Evolutionary conservation across 1,284 basidiomycete genomes (phyloP), one percentile per base, ranked within the genome.

Genomic region (Cryptococcus floricola): DNA sequence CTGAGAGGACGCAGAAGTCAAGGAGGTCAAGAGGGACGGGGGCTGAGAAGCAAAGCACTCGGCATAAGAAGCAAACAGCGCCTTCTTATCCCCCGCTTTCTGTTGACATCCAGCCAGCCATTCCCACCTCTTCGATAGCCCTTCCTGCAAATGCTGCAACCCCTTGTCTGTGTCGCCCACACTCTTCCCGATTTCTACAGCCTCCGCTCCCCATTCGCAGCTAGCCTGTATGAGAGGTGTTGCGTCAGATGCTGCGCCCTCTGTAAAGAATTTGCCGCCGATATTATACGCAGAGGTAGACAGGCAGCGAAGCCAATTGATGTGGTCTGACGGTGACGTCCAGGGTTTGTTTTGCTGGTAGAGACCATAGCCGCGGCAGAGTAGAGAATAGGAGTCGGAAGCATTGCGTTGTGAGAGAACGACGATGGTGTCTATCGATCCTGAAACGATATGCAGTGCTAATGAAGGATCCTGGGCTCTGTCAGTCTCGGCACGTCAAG

Each of bases 71-170:
- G 59, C 41, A 23, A 61, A 55, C 18, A 64, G 59, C 48, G 69
- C 66, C 43, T 53, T 52, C 43, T 56, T 67, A 65, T 91, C 85
- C 0, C 84, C 85, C 43, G 83, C 84, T 71, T 87, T 90, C 41
- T 81, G 80, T 67, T 84, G 84, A 68, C 87, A 90, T 3, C 86
- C 83, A 0, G 83, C 88, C 23, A 92, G 77, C n/a, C 91, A 75
- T 72, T 92, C 89, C 81, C 84, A 90, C 41, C 89, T 78, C 41
- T 84, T 81, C 61, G 56, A 19, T 25, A 72, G 27, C 2, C 42
- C 52, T 8, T 60, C 62, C 38, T 28, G 41, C 16, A 62, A 12
- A 42, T 19, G 51, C 39, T 13, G 28, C 23, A 37, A 39, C 31
- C 28, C 50, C 27, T 53, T 48, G 18, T 50, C 51, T 18, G 23